Percentiles rank a stretch among this genome's conserved stretches.
These are phyloP conservation scores for Penicillium dipodomyicola DNA, from an alignment of 495 filamentous ascomycete species.

Conservation along the genomic window DNA sequence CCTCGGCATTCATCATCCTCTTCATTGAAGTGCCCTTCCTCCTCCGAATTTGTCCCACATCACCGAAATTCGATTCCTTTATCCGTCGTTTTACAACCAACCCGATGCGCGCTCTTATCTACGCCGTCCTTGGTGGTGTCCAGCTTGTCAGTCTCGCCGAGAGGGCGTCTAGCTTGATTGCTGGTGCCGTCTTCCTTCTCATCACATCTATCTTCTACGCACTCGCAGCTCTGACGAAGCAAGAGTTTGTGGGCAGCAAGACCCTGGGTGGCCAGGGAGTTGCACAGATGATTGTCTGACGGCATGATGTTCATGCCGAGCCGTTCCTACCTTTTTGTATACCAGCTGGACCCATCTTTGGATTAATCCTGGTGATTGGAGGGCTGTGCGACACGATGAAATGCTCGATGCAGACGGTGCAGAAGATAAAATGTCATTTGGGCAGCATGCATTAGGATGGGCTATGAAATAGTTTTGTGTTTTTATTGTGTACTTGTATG, in stretches of 20 bases:
- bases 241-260: slow-evolving; percentile 95
- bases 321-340: slow-evolving; percentile 3
- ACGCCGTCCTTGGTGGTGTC: slow-evolving; percentile 71
- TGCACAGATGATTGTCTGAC: slow-evolving; percentile 95
- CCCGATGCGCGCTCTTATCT: slow-evolving; percentile 95
- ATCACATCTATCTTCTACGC: slow-evolving; percentile 79
- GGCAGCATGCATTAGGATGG: slow-evolving; percentile 27
- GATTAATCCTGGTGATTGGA: slow-evolving; percentile 3
- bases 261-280: slow-evolving; percentile 92
- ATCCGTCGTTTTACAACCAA: slow-evolving; percentile 92
- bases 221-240: slow-evolving; percentile 81
- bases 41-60: slow-evolving; percentile 96
- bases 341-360: slow-evolving; percentile 1
- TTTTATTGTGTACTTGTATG: slow-evolving; percentile 31
- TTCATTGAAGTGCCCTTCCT: slow-evolving; percentile 97
- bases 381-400: slow-evolving; percentile 19
- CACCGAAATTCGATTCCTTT: slow-evolving; percentile 78
- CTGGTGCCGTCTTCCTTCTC: slow-evolving; percentile 76
- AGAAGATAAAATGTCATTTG: slow-evolving; percentile 13
- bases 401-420: slow-evolving; percentile 26
- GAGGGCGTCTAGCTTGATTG: slow-evolving; percentile 69
- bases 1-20: slow-evolving; percentile 80
- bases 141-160: slow-evolving; percentile 74
- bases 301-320: background rate
- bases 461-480: slow-evolving; percentile 25